phyloP scores from a whole-genome alignment of 2,329 filamentous ascomycete genomes.

The Diplodia mutila region DNA sequence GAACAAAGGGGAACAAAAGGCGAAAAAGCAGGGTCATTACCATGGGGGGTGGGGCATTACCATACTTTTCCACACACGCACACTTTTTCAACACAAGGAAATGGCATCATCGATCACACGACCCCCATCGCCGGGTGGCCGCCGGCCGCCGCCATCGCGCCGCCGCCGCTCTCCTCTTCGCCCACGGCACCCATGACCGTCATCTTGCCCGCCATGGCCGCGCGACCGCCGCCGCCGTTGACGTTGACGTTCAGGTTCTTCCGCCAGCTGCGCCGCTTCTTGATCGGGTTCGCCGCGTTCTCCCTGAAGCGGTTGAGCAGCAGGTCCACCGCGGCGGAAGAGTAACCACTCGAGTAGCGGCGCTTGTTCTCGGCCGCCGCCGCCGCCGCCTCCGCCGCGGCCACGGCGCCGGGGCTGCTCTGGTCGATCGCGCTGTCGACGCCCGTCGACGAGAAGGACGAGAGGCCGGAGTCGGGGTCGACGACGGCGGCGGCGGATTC shows the following conservation, averaged over 20 bases:
- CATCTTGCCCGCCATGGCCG: background rate
- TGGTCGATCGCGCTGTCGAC: background rate
- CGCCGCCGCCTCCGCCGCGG: background rate
- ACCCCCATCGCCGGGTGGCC: background rate
- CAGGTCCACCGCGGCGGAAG: conserved; percentile 10
- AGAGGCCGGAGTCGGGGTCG: background rate
- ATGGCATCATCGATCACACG: background rate
- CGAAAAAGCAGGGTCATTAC: background rate
- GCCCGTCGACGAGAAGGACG: background rate
- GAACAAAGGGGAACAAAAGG: background rate
- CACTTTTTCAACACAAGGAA: too few relatives aligned
- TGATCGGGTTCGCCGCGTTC: conserved; percentile 19
- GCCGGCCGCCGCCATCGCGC: too few relatives aligned
- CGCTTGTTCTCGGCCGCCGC: background rate
- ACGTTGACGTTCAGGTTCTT: background rate
- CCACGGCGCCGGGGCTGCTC: background rate
- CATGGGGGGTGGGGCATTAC: background rate
- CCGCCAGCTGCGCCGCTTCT: conserved; percentile 14
- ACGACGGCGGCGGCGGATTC: background rate
- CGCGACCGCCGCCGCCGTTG: background rate
- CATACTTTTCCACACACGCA: too few relatives aligned
- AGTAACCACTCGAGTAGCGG: background rate
- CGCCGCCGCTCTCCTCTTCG: background rate
- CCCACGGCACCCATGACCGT: background rate
- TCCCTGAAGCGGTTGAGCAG: conserved; percentile 17